Evolutionary conservation across 331 rosid species (phyloP).

Genomic region (Ulmus americana): DNA sequence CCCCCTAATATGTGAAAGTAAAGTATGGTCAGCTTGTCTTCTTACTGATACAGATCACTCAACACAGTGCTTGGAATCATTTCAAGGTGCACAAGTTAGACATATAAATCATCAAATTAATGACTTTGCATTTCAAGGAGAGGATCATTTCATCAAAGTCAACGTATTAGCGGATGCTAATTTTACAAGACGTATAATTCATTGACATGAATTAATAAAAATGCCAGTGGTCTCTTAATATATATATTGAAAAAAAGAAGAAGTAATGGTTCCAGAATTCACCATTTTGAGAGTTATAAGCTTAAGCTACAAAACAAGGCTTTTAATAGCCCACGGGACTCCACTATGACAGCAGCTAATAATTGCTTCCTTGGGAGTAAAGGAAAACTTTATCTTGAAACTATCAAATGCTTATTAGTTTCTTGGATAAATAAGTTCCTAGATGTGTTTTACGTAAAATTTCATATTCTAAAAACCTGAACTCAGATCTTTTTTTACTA

Average conservation of each 20-base stretch:
- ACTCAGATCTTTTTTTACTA: background rate
- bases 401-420: background rate
- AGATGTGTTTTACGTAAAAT: background rate
- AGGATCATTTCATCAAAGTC: background rate
- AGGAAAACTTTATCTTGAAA: too few species aligned
- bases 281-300: too few species aligned
- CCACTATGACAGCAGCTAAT: too few species aligned
- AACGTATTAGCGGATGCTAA: too few species aligned
- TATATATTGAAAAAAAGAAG: too few species aligned
- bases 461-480: background rate
- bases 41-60: slow-evolving; percentile 6
- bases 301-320: too few species aligned
- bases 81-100: background rate
- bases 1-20: slow-evolving; percentile 51
- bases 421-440: background rate
- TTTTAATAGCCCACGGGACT: too few species aligned
- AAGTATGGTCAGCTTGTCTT: slow-evolving; percentile 20
- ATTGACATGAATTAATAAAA: too few species aligned
- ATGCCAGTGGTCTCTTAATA: too few species aligned
- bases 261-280: too few species aligned
- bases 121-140: background rate
- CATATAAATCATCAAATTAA: background rate
- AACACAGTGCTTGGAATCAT: slow-evolving; percentile 11
- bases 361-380: too few species aligned
- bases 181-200: too few species aligned